These are phyloP conservation scores for Jamesozyma lodderae DNA, from an alignment of 805 yeast genomes.

Conservation along the genomic window DNA sequence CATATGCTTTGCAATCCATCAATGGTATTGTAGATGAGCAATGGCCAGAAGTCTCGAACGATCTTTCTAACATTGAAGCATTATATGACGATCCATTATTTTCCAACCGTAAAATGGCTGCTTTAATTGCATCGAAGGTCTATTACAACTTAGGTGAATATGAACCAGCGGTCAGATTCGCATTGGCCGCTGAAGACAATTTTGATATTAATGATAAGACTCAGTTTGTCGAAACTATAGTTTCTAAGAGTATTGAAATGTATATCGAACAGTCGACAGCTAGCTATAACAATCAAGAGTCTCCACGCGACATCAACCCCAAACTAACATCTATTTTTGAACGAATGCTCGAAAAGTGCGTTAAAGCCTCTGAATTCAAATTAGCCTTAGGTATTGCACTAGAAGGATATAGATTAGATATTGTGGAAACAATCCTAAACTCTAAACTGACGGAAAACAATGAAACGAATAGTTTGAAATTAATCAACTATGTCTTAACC, in stretches of 20 bases:
- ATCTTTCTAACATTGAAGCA: constrained; percentile 79
- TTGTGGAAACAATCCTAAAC: constrained; percentile 52
- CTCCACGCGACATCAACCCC: constrained; percentile 39
- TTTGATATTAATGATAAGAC: constrained; percentile 63
- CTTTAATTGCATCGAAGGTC: constrained; percentile 83
- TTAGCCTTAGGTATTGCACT: constrained; percentile 85
- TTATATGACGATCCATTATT: constrained; percentile 78
- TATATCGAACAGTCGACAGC: constrained; percentile 60
- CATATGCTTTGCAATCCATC: constrained; percentile 76
- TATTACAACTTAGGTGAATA: constrained; percentile 90
- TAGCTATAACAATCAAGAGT: constrained; percentile 22
- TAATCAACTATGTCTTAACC: constrained; percentile 67
- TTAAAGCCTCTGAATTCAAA: constrained; percentile 57
- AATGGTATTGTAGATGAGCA: constrained; percentile 78
- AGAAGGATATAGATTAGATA: constrained; percentile 80
- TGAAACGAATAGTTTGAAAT: constrained; percentile 45
- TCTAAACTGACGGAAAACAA: constrained; percentile 32
- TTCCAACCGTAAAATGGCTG: constrained; percentile 73
- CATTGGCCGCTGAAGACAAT: constrained; percentile 72
- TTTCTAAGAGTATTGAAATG: constrained; percentile 81
- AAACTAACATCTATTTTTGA: constrained; percentile 68
- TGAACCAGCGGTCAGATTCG: constrained; percentile 80
- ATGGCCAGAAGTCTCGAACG: constrained; percentile 97
- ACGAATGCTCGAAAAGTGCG: constrained; percentile 77
- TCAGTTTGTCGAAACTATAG: constrained; percentile 90